Conservation (phyloP, 352 stramenopile species). For the Phytopythium vexans region DNA sequence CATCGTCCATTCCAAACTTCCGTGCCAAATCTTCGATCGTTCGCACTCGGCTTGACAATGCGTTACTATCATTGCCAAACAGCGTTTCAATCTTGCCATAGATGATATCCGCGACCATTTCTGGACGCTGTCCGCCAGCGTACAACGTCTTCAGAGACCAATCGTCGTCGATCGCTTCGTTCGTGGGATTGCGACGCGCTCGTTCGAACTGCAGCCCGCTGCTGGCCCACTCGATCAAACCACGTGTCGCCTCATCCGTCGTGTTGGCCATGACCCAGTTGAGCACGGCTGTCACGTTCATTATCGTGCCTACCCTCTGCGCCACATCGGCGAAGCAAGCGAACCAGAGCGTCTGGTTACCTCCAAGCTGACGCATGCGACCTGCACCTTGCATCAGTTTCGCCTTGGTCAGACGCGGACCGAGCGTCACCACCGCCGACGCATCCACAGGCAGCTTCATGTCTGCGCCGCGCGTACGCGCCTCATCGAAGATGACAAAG, state of each 20-base stretch:
- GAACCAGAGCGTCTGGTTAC: slow-evolving; percentile 65
- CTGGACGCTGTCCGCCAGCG: slow-evolving; percentile 10
- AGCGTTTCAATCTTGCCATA: slow-evolving; percentile 7
- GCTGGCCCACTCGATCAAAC: slow-evolving; percentile 73
- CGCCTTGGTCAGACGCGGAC: slow-evolving; percentile 86
- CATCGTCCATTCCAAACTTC: slow-evolving; percentile 36
- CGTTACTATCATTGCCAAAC: slow-evolving; percentile 3
- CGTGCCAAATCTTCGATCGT: slow-evolving; percentile 25
- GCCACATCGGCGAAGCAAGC: slow-evolving; percentile 66
- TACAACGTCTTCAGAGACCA: slow-evolving; percentile 49
- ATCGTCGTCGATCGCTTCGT: slow-evolving; percentile 41
- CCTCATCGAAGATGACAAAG: slow-evolving; percentile 92
- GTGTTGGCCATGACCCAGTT: slow-evolving; percentile 90
- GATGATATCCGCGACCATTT: slow-evolving; percentile 40
- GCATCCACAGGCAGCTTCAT: slow-evolving; percentile 80
- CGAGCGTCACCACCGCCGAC: slow-evolving; percentile 79
- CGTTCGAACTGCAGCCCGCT: slow-evolving; percentile 73
- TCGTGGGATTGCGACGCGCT: slow-evolving; percentile 12
- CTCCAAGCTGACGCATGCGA: slow-evolving; percentile 76
- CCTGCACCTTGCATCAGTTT: slow-evolving; percentile 93
- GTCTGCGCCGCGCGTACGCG: slow-evolving; percentile 82
- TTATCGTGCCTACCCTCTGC: background rate
- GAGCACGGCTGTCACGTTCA: slow-evolving; percentile 55
- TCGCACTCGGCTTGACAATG: slow-evolving; percentile 2
- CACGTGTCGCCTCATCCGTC: slow-evolving; percentile 46